Conservation (phyloP, 2,329 filamentous ascomycete genomes). For the Fusarium oxysporum region DNA sequence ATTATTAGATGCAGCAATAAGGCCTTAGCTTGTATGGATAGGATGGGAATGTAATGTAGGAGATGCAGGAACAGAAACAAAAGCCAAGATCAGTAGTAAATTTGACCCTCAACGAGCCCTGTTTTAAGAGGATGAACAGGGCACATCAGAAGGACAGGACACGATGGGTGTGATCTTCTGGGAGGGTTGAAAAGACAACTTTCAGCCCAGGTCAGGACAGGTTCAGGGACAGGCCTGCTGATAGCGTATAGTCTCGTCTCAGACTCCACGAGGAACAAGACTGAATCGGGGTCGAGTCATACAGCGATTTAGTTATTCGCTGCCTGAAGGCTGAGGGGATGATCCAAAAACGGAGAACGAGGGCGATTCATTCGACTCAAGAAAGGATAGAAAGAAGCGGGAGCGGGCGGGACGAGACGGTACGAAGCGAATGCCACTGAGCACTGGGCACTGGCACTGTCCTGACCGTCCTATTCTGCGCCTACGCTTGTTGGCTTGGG, state of each 20-base stretch:
- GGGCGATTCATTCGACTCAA: slow-evolving; percentile 14
- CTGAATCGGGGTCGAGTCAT: slow-evolving; percentile 45
- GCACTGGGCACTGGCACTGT: slow-evolving; percentile 11
- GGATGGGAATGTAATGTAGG: not conserved
- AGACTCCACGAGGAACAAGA: slow-evolving; percentile 52
- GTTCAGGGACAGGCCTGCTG: slow-evolving; percentile 53
- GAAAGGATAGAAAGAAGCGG: slow-evolving; percentile 28
- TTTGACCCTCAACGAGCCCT: slow-evolving; percentile 34
- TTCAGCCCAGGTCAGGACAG: slow-evolving; percentile 28
- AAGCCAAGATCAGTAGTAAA: slow-evolving; percentile 24
- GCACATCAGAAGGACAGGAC: slow-evolving; percentile 43
- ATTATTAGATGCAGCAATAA: slow-evolving; percentile 19
- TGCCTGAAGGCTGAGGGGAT: slow-evolving; percentile 13
- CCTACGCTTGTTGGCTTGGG: slow-evolving; percentile 4
- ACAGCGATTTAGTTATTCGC: slow-evolving; percentile 25
- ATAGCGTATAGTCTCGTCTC: slow-evolving; percentile 51
- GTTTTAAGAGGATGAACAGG: slow-evolving; percentile 28
- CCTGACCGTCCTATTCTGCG: not conserved
- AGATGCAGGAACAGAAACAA: slow-evolving; percentile 40
- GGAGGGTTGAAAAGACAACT: slow-evolving; percentile 41
- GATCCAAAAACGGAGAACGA: slow-evolving; percentile 19
- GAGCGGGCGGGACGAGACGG: slow-evolving; percentile 45
- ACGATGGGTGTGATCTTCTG: slow-evolving; percentile 35
- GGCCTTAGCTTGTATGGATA: not conserved
- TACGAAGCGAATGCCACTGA: slow-evolving; percentile 39